phyloP scores from a whole-genome alignment of 2,329 filamentous ascomycete species.

The Gnomoniopsis smithogilvyi region DNA sequence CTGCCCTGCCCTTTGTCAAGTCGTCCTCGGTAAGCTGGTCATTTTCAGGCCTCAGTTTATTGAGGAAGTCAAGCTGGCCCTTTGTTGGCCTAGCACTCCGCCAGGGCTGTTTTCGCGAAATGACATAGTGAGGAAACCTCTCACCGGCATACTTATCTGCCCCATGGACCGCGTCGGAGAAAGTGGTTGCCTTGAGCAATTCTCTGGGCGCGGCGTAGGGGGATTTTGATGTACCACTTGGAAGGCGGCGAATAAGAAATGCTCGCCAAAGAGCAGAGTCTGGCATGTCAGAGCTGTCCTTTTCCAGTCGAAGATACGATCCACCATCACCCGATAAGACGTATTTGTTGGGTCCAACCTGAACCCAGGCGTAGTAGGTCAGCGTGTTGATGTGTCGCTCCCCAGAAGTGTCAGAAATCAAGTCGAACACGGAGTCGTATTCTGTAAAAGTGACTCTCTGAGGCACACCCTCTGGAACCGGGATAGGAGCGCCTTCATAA shows the following conservation, averaged over 20 bases:
- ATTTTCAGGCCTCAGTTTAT: conserved; percentile 57
- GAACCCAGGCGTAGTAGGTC: conserved; percentile 80
- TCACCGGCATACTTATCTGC: conserved; percentile 76
- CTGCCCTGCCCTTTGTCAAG: conserved; percentile 75
- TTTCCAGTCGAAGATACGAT: conserved; percentile 56
- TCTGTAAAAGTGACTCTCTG: conserved; percentile 74
- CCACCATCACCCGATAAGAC: conserved; percentile 65
- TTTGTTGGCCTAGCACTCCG: conserved; percentile 61
- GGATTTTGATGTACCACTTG: conserved; percentile 37
- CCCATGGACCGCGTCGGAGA: conserved; percentile 76
- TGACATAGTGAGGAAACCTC: conserved; percentile 64
- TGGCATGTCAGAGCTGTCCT: conserved; percentile 29
- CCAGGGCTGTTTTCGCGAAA: conserved; percentile 67
- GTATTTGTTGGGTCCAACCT: conserved; percentile 66
- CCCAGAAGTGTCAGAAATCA: conserved; percentile 76
- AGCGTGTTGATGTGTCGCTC: conserved; percentile 76
- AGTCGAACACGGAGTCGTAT: conserved; percentile 87
- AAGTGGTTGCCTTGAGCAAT: conserved; percentile 62
- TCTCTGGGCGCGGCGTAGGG: conserved; percentile 68
- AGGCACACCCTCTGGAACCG: conserved; percentile 13
- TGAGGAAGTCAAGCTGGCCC: conserved; percentile 66
- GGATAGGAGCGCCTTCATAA: conserved; percentile 7
- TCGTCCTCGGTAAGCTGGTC: conserved; percentile 51
- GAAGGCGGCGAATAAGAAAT: conserved; percentile 47
- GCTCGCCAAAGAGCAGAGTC: conserved; percentile 36